Conservation (phyloP, 2,329 filamentous ascomycete species). For the Microsporum audouinii region DNA sequence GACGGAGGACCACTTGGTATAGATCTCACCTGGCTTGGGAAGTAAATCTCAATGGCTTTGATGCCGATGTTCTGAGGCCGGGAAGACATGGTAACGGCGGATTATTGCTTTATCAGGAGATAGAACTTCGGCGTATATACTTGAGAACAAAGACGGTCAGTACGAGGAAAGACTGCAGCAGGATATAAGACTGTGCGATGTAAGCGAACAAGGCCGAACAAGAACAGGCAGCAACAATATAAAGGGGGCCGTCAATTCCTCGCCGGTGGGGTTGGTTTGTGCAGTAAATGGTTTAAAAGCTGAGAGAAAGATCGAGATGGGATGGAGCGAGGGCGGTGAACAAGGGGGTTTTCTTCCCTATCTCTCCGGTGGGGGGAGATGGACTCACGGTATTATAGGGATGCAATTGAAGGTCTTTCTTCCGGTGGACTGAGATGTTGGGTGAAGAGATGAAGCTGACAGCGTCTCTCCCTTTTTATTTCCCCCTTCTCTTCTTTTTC, state of each 20-base stretch:
- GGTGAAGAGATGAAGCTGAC: background rate
- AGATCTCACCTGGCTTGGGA: slow-evolving; percentile 65
- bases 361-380: background rate
- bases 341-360: background rate
- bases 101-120: background rate
- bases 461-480: background rate
- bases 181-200: background rate
- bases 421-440: no score
- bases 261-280: background rate
- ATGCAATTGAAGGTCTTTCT: background rate
- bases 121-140: background rate
- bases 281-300: no score
- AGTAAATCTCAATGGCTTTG: slow-evolving; percentile 86
- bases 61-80: slow-evolving; percentile 82
- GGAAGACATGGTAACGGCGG: slow-evolving; percentile 48
- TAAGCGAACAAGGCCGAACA: background rate
- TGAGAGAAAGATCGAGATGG: background rate
- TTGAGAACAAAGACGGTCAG: background rate
- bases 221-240: background rate
- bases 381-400: background rate
- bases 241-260: background rate
- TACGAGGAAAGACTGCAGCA: background rate
- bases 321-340: background rate
- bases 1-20: background rate
- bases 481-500: background rate